Percentiles rank a stretch among this genome's conserved stretches.
Conservation (phyloP, 2,329 filamentous ascomycete species). For the Hirsutella rhossiliensis region DNA sequence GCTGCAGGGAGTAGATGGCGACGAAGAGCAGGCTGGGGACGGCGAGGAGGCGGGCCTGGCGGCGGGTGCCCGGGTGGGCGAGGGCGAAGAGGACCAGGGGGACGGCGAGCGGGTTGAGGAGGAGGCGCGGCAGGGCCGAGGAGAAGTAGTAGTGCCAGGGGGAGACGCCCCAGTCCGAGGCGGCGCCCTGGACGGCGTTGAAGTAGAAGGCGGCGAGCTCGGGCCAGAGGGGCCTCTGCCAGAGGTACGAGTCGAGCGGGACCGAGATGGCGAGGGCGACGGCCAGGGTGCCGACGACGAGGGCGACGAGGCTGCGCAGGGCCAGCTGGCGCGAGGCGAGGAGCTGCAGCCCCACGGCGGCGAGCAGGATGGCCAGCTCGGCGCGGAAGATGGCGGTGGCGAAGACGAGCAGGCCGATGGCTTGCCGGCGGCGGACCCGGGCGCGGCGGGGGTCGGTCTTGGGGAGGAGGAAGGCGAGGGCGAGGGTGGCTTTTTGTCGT, state of each 20-base stretch:
- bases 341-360: constrained; percentile 52
- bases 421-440: constrained; percentile 42
- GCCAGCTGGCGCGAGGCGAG: constrained; percentile 42
- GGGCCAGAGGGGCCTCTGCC: constrained; percentile 80
- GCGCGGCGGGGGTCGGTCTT: constrained; percentile 14
- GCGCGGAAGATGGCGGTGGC: constrained; percentile 79
- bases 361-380: constrained; percentile 74
- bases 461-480: constrained; percentile 37
- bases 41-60: constrained; percentile 36
- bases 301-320: constrained; percentile 46
- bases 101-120: constrained; percentile 65
- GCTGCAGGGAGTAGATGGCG: constrained; percentile 71
- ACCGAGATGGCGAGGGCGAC: constrained; percentile 59
- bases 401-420: constrained; percentile 65
- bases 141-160: constrained; percentile 81
- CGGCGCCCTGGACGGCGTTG: constrained; percentile 76
- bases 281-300: constrained; percentile 53
- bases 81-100: constrained; percentile 43
- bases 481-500: constrained; percentile 55
- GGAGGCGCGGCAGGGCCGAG: constrained; percentile 67
- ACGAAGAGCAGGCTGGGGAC: constrained; percentile 62
- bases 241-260: constrained; percentile 82
- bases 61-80: constrained; percentile 30
- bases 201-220: constrained; percentile 83
- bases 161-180: constrained; percentile 77